These are phyloP conservation scores for Phytopythium montanum DNA, from an alignment of 352 stramenopile genomes.

Conservation along the genomic window DNA sequence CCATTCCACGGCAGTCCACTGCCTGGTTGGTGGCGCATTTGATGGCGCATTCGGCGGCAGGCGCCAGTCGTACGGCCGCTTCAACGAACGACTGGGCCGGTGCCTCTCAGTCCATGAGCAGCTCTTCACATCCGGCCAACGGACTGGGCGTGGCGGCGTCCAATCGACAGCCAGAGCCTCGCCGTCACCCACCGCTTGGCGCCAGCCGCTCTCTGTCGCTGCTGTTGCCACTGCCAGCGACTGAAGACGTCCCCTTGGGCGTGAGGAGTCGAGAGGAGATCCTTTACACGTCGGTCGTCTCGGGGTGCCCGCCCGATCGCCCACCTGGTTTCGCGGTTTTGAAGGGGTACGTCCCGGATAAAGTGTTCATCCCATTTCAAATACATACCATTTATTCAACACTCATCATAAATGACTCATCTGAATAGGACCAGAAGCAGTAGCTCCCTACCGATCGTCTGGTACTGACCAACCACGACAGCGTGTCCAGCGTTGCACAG, in stretches of 20 bases:
- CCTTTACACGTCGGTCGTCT: slow-evolving; percentile 4
- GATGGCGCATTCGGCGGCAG: not conserved
- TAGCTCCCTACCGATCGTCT: not conserved
- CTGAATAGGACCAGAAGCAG: not conserved
- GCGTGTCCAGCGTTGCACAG: not conserved
- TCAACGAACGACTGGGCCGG: not conserved
- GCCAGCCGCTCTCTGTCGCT: too few relatives aligned
- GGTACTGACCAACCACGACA: not conserved
- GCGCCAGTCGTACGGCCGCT: not conserved
- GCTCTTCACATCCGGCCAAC: not conserved
- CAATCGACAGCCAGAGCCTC: not conserved
- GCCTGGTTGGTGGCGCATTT: not conserved
- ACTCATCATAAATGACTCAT: not conserved
- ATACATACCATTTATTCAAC: not conserved
- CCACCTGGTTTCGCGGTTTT: slow-evolving; percentile 1
- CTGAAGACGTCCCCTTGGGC: too few relatives aligned
- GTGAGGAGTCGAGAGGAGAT: not conserved
- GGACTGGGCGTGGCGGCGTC: not conserved
- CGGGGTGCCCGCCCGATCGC: slow-evolving; percentile 6
- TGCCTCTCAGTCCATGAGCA: not conserved
- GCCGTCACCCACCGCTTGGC: not conserved
- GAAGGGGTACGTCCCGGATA: not conserved
- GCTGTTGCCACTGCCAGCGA: not conserved
- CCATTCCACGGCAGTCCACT: too few relatives aligned
- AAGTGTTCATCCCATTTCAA: not conserved